These are phyloP conservation scores for Aspergillus caelatus DNA, from an alignment of 2,329 filamentous ascomycete species.

Conservation along the genomic window DNA sequence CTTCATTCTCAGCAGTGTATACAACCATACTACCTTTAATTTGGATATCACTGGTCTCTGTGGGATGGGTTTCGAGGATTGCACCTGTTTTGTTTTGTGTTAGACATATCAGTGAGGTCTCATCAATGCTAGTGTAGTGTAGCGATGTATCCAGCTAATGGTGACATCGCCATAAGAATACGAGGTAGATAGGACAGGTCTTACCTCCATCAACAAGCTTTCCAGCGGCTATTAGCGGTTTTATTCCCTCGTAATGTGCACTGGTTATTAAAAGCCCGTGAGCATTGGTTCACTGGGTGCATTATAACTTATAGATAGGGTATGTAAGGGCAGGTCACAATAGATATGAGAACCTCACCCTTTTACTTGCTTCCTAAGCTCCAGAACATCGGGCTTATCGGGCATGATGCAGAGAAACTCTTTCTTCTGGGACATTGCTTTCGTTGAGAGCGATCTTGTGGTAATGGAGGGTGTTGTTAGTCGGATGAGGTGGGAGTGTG, in stretches of 20 bases:
- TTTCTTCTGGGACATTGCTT: not conserved
- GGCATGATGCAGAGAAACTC: slow-evolving; percentile 20
- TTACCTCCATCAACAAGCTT: slow-evolving; percentile 21
- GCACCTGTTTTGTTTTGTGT: slow-evolving; percentile 13
- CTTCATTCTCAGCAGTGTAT: slow-evolving; percentile 17
- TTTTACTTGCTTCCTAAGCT: slow-evolving; percentile 14
- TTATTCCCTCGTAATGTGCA: slow-evolving; percentile 16
- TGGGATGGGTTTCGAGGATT: slow-evolving; percentile 18
- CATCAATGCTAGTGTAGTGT: too few species aligned
- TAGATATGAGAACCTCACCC: slow-evolving; percentile 3
- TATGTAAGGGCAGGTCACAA: too few species aligned
- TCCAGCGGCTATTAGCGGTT: slow-evolving; percentile 15
- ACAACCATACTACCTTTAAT: slow-evolving; percentile 25
- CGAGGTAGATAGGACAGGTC: not conserved
- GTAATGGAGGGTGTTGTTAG: not conserved
- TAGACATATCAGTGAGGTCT: not conserved
- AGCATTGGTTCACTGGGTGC: not conserved
- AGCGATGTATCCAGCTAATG: too few species aligned
- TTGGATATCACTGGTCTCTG: slow-evolving; percentile 12
- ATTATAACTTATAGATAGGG: too few species aligned
- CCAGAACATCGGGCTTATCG: slow-evolving; percentile 17
- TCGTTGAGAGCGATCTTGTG: not conserved
- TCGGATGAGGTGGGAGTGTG: too few species aligned
- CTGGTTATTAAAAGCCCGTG: not conserved
- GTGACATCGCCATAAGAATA: not conserved